These are phyloP conservation scores for Calendula officinalis DNA, from an alignment of 129 eudicot genomes.

Conservation along the genomic window DNA sequence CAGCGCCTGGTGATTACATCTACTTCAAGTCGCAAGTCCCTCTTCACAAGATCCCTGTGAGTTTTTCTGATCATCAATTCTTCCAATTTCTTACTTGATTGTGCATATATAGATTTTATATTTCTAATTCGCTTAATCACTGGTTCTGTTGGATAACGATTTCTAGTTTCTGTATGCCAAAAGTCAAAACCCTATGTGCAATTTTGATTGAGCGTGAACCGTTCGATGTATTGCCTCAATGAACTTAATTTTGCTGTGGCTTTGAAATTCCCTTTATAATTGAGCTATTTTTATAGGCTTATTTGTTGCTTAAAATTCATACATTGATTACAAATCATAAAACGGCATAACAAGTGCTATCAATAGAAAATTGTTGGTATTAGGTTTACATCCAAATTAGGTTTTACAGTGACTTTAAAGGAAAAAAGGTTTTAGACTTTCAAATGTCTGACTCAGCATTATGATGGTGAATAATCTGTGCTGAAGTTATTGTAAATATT, in stretches of 20 bases:
- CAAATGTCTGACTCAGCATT: constrained; percentile 1
- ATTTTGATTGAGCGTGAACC: constrained; percentile 12
- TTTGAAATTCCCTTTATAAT: not conserved
- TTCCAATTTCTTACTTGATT: constrained; percentile 10
- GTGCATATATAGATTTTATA: not conserved
- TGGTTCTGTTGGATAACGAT: not conserved
- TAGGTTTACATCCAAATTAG: constrained; percentile 13
- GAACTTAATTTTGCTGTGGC: not conserved
- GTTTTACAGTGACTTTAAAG: constrained; percentile 4
- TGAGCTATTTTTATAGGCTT: constrained; percentile 7
- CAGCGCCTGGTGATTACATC: constrained; percentile 95
- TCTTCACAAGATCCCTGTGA: constrained; percentile 98
- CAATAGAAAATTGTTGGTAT: constrained; percentile 14
- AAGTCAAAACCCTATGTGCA: constrained; percentile 13
- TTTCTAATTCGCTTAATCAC: not conserved
- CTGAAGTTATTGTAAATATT: constrained; percentile 2
- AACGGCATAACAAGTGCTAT: not conserved
- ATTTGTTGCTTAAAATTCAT: not conserved
- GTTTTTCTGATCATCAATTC: constrained; percentile 12
- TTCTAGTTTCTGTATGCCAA: not conserved
- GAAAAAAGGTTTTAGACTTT: too few relatives aligned
- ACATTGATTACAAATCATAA: not conserved
- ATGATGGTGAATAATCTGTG: constrained; percentile 12
- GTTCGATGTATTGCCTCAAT: constrained; percentile 6
- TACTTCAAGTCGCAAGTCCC: constrained; percentile 99